A percentile compares a stretch with the other conserved stretches of the same genome.
Evolutionary conservation across 2,329 filamentous ascomycete species (phyloP).

Genomic region (Byssochlamys sp.): DNA sequence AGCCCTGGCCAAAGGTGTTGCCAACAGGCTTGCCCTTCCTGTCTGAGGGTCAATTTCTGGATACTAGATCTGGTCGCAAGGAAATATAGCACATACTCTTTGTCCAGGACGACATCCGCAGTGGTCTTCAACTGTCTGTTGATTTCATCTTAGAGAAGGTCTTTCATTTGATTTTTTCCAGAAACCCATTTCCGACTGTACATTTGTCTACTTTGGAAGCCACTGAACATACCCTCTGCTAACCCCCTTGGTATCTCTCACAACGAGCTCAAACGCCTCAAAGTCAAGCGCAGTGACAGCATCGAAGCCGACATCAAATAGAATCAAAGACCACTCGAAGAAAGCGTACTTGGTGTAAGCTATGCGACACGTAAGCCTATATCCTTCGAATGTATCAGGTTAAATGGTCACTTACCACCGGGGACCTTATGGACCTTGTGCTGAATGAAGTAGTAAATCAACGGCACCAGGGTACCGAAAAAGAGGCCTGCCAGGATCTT

Average conservation of each 20-base stretch:
- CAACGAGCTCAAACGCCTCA: conserved; percentile 71
- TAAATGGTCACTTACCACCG: conserved; percentile 57
- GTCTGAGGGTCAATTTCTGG: conserved; percentile 17
- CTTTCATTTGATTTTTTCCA: conserved; percentile 22
- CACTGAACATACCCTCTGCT: conserved; percentile 97
- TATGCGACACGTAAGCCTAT: conserved; percentile 28
- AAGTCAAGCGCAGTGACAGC: conserved; percentile 91
- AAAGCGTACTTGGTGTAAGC: conserved; percentile 96
- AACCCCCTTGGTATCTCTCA: conserved; percentile 78
- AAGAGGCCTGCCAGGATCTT: conserved; percentile 76
- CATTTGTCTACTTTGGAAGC: conserved; percentile 77
- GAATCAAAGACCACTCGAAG: conserved; percentile 90
- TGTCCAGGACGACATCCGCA: conserved; percentile 50
- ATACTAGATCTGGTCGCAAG: conserved; percentile 14
- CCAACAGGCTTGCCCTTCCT: conserved; percentile 68
- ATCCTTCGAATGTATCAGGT: neutral
- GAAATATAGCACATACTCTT: conserved; percentile 53
- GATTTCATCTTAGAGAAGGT: conserved; percentile 24
- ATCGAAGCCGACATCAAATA: conserved; percentile 94
- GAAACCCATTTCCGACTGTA: conserved; percentile 35
- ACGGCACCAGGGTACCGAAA: conserved; percentile 78
- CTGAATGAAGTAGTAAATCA: conserved; percentile 96
- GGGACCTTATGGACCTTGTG: conserved; percentile 92
- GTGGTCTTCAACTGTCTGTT: conserved; percentile 42
- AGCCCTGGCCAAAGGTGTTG: conserved; percentile 59